These are phyloP conservation scores for Globisporangium cederbergense DNA, from an alignment of 352 stramenopile species.

Conservation along the genomic window DNA sequence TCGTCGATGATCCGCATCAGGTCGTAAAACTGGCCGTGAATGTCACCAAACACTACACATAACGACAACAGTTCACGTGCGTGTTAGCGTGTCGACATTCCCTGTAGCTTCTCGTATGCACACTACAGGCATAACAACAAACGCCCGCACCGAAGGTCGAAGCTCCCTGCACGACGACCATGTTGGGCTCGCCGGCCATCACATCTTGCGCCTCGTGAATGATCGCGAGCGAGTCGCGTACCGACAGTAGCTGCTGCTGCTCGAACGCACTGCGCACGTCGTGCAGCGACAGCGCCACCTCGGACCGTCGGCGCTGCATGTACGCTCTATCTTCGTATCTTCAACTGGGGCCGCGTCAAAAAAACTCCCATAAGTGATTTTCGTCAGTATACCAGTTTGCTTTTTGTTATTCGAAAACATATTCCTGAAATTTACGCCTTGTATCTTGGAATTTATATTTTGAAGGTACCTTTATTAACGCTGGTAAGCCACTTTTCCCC, in stretches of 20 bases:
- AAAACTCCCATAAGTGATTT: too few species aligned
- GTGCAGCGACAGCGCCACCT: conserved; percentile 35
- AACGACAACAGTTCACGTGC: not conserved
- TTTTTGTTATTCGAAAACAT: too few species aligned
- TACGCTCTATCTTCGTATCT: not conserved
- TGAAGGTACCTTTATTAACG: too few species aligned
- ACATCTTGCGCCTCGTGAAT: conserved; percentile 68
- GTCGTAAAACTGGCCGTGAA: conserved; percentile 83
- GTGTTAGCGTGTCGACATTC: not conserved
- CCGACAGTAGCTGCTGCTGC: conserved; percentile 48
- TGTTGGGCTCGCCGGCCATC: conserved; percentile 58
- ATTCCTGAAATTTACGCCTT: too few species aligned
- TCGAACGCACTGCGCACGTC: conserved; percentile 52
- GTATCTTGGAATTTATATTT: too few species aligned
- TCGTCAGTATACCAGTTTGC: too few species aligned
- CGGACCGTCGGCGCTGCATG: conserved; percentile 33
- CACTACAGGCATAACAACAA: conserved; percentile 6
- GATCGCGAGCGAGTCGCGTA: conserved; percentile 52
- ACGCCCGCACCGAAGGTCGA: conserved; percentile 27
- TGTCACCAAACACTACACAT: conserved; percentile 69
- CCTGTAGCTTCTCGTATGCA: too few species aligned
- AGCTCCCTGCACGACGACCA: conserved; percentile 38
- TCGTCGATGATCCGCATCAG: conserved; percentile 61
- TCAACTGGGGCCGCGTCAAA: too few species aligned
- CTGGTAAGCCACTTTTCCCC: too few species aligned